A percentile compares a stretch with the other conserved stretches of the same genome.
Evolutionary conservation across 2,329 filamentous ascomycete species (phyloP).

Genomic region (Fusarium irregulare): DNA sequence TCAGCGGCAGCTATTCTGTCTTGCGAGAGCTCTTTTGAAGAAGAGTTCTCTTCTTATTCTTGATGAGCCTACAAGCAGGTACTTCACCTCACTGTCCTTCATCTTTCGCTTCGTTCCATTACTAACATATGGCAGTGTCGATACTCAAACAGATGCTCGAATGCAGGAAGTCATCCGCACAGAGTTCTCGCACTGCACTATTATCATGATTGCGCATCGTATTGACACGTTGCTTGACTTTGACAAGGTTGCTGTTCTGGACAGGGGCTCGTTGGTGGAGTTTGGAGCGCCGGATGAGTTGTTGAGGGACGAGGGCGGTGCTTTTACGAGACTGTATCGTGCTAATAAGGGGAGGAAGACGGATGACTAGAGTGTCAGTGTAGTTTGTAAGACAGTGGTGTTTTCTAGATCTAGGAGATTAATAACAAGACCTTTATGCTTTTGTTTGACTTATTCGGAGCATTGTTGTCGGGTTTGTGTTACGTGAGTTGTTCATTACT

Average conservation of each 20-base stretch:
- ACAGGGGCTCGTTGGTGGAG: slow-evolving; percentile 46
- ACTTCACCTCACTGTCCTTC: not conserved
- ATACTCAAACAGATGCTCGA: slow-evolving; percentile 45
- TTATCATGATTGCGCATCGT: slow-evolving; percentile 52
- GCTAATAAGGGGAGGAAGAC: slow-evolving; percentile 39
- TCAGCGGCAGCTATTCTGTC: slow-evolving; percentile 50
- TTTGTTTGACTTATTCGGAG: not conserved
- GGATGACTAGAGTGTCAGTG: not conserved
- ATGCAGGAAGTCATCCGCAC: slow-evolving; percentile 48
- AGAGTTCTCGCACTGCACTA: slow-evolving; percentile 48
- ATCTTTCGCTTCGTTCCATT: not conserved
- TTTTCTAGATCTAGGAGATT: not conserved
- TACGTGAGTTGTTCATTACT: not conserved
- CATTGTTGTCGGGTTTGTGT: not conserved
- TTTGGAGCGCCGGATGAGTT: slow-evolving; percentile 45
- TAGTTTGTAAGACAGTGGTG: not conserved
- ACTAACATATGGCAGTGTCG: slow-evolving; percentile 42
- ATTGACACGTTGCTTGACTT: slow-evolving; percentile 51
- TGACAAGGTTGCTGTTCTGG: slow-evolving; percentile 50
- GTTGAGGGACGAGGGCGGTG: slow-evolving; percentile 32
- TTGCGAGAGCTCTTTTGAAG: slow-evolving; percentile 49
- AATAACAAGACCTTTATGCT: not conserved
- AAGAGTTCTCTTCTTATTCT: slow-evolving; percentile 46
- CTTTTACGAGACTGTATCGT: slow-evolving; percentile 42
- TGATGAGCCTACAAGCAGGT: slow-evolving; percentile 57